Base-by-base conservation (phyloP, 148 eudicot genomes). In the Rhododendron ferrugineum region DNA sequence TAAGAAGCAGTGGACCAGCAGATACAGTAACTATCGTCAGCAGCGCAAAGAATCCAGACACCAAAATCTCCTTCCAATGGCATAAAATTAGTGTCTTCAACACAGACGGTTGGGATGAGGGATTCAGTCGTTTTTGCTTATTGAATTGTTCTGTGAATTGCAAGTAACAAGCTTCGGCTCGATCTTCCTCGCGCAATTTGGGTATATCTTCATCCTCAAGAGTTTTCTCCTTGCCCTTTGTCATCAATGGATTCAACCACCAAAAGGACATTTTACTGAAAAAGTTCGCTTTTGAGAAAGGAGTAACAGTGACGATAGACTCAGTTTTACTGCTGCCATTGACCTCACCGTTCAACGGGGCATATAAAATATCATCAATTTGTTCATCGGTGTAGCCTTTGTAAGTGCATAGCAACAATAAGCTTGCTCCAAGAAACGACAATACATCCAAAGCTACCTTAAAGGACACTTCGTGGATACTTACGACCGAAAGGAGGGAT, bases 191-290 rank as follows among this genome's bases (percentile, higher is more conserved):
- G 6, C 92, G 89, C 72, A 95, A 58, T 78, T 84, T 87, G 20
- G 98, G 98, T 73, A 95, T 89, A 82, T 95, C 98, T 64, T 91
- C 90, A 50, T 95, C 95, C 62, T 88, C 93, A 10, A 96, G 92
- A 60, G 93, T 92, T 87, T 90, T 94, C 84, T 90, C 87, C 82
- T 84, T 92, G n/a, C 99, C 99, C 81, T 28, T 81, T 90, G 88
- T 95, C 98, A 96, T 94, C 88, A 96, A 85, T 34, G 96, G 86
- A 47, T 96, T 91, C 87, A 96, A 74, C 99, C 99, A 96, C 98
- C 94, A 93, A 86, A 95, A 95, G 10, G 98, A 90, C 88, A 91
- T 83, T 84, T 86, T 88, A 90, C 91, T 93, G 22, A 92, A 78
- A 64, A 90, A 88, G 28, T 93, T 89, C 7, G 98, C 93, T 78